Evolutionary conservation across 345 rosid genomes (phyloP).

Genomic region (Brassica nigra): DNA sequence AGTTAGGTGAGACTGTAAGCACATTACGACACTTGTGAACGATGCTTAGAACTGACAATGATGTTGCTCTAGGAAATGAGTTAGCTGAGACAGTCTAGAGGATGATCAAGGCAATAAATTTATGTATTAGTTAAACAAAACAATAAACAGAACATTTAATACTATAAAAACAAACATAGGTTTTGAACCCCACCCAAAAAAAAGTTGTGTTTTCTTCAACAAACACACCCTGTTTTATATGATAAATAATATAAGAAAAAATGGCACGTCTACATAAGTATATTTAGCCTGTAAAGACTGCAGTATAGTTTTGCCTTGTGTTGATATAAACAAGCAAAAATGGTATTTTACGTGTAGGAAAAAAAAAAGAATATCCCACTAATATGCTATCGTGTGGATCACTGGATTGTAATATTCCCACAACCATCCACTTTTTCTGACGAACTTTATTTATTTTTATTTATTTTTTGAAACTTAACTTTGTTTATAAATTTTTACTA

Average conservation of each 20-base stretch:
- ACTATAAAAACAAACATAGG: background rate
- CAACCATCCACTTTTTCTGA: background rate
- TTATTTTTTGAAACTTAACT: background rate
- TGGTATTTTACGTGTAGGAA: constrained; percentile 1
- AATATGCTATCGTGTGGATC: constrained; percentile 19
- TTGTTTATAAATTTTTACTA: background rate
- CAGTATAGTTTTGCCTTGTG: background rate
- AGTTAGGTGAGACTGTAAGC: constrained; percentile 19
- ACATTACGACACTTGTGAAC: constrained; percentile 20
- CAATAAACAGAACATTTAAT: background rate
- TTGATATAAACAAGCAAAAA: constrained; percentile 1
- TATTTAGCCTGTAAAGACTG: background rate
- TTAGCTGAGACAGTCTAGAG: too few relatives aligned
- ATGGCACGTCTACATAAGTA: background rate
- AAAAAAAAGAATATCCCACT: constrained; percentile 29
- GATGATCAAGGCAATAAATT: background rate
- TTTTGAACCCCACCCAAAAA: too few relatives aligned
- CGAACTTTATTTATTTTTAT: background rate
- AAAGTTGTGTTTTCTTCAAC: background rate
- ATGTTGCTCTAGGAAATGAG: too few relatives aligned
- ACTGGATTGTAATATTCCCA: constrained; percentile 23
- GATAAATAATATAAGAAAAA: background rate
- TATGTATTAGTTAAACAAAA: background rate
- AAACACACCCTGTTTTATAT: background rate
- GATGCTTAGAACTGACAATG: background rate